Conservation (phyloP, 805 yeast genomes). For the Ogataea angusta region DNA sequence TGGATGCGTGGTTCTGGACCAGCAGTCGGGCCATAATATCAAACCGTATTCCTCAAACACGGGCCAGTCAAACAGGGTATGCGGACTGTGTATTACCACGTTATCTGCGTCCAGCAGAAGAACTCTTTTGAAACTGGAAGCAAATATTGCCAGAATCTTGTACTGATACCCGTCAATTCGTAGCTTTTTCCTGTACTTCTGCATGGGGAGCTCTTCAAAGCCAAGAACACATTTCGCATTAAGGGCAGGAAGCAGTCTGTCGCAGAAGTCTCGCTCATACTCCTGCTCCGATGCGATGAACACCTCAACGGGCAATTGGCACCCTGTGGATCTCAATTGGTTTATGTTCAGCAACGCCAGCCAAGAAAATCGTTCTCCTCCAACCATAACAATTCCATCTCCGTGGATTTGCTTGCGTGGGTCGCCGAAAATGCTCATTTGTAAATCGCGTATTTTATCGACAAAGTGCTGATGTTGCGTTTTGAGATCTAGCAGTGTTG, state of each 20-base stretch:
- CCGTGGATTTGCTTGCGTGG: constrained; percentile 13
- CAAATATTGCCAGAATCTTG: constrained; percentile 47
- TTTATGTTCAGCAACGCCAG: constrained; percentile 45
- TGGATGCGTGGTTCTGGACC: constrained; percentile 69
- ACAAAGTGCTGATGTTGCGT: constrained; percentile 16
- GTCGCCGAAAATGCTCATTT: constrained; percentile 35
- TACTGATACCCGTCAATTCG: constrained; percentile 46
- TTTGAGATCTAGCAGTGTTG: constrained; percentile 24
- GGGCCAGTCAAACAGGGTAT: constrained; percentile 43
- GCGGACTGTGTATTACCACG: constrained; percentile 41
- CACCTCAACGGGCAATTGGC: constrained; percentile 49
- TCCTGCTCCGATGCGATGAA: constrained; percentile 43
- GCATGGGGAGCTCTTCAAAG: constrained; percentile 29
- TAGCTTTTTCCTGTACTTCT: constrained; percentile 22
- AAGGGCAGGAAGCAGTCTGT: constrained; percentile 36
- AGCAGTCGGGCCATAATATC: constrained; percentile 66
- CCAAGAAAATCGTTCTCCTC: constrained; percentile 53
- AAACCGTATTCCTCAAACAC: constrained; percentile 42
- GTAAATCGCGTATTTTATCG: constrained; percentile 30
- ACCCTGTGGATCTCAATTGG: constrained; percentile 43
- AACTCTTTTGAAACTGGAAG: constrained; percentile 44
- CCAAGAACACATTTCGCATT: constrained; percentile 48
- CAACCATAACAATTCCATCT: constrained; percentile 47
- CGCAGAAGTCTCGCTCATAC: constrained; percentile 47
- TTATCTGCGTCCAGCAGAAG: constrained; percentile 52